phyloP scores from a whole-genome alignment of 495 filamentous ascomycete species.

The Penicillium macrosclerotiorum region DNA sequence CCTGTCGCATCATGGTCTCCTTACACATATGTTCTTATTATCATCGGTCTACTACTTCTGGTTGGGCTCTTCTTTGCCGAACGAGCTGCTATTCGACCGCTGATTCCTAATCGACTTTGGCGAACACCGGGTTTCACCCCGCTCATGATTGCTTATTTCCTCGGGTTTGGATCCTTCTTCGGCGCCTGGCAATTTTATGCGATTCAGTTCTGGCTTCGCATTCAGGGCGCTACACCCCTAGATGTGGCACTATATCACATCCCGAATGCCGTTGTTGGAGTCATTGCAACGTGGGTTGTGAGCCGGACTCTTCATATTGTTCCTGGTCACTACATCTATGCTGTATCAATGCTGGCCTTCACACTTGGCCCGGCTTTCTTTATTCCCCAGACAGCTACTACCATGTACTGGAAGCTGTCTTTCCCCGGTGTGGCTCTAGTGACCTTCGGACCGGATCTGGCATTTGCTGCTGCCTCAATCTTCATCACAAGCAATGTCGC shows the following conservation, averaged over 20 bases:
- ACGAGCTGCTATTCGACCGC: conserved; percentile 18
- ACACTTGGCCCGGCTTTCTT: conserved; percentile 32
- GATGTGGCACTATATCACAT: conserved; percentile 41
- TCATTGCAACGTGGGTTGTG: conserved; percentile 43
- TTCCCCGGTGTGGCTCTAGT: conserved; percentile 25
- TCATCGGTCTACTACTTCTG: conserved; percentile 22
- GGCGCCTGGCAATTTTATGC: conserved; percentile 50
- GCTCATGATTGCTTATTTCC: conserved; percentile 42
- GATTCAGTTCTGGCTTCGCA: conserved; percentile 46
- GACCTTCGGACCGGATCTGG: conserved; percentile 32
- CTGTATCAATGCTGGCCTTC: conserved; percentile 28
- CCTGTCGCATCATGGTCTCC: conserved; percentile 25
- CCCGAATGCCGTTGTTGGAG: conserved; percentile 41
- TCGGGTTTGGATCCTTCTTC: conserved; percentile 44
- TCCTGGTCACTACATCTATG: conserved; percentile 46
- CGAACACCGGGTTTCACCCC: conserved; percentile 42
- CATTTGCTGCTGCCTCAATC: conserved; percentile 31
- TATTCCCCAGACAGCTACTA: conserved; percentile 26
- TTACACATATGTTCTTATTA: conserved; percentile 26
- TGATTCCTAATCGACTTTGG: conserved; percentile 29
- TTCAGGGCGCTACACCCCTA: conserved; percentile 37
- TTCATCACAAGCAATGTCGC: conserved; percentile 33
- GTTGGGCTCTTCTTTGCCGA: conserved; percentile 25
- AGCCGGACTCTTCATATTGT: conserved; percentile 39
- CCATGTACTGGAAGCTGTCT: conserved; percentile 30